Base-by-base conservation (phyloP, 306 rosid genomes). In the Vigna nakashimae region DNA sequence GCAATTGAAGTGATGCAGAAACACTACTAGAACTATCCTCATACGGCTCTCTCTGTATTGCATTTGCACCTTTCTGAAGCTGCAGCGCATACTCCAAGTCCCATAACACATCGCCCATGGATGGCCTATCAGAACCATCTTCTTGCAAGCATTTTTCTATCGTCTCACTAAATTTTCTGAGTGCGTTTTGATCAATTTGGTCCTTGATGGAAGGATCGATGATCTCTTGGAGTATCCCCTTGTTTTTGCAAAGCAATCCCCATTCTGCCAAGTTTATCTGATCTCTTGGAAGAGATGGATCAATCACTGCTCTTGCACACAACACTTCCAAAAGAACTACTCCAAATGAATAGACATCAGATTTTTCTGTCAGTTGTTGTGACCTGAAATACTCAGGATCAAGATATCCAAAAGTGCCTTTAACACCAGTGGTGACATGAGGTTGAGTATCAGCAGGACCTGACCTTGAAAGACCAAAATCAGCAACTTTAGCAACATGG, bases 271-370 rank as follows among this genome's bases (percentile, higher is more conserved):
- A 71, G 82, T 88, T 88, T 65, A 66, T 74, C 22, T 86, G 84
- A 16, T 86, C 87, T 59, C 85, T 79, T 20, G 83, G 81, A 67
- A 69, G 86, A 0, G 53, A 20, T 0, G 80, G 62, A 0, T 84
- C 83, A 15, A 88, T 72, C 2, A 89, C 88, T 9, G 90, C 81
- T 81, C 92, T 86, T 6, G 84, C 85, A 67, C 92, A 88, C 46
- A 86, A 67, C 32, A 82, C 90, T 67, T 88, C 92, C 0, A 86
- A 80, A 63, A 88, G 86, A 70, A 88, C 90, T 7, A 88, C 90
- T 4, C 92, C 92, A 9, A 88, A 86, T 22, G 92, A 84, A 67
- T 86, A 88, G 3, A 86, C 92, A 75, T 88, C 92, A 63, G 88
- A 86, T 82, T 88, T 88, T n/a, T 86, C 90, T 6, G 92, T 84